These are phyloP conservation scores for Fonsecaea erecta DNA, from an alignment of 2,329 filamentous ascomycete genomes.

Conservation along the genomic window DNA sequence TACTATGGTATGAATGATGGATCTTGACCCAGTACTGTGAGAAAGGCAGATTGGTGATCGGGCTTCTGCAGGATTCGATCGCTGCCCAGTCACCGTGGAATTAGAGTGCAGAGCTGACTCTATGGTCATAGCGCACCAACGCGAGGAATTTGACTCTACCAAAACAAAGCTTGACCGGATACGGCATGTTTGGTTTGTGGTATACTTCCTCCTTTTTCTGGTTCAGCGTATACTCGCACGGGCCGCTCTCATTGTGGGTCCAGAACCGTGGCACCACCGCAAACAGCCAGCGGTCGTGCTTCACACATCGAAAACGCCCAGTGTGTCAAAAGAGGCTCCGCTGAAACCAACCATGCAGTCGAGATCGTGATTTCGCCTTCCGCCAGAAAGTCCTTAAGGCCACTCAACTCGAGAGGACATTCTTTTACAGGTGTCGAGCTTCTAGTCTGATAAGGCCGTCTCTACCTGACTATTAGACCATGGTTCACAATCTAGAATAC, in stretches of 20 bases:
- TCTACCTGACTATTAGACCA: not conserved
- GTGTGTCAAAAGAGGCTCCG: not conserved
- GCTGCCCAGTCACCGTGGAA: not conserved
- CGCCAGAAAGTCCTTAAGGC: not conserved
- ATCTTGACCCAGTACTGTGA: not conserved
- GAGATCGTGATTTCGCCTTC: not conserved
- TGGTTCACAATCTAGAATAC: not conserved
- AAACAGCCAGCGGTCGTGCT: not conserved
- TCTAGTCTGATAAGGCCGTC: not conserved
- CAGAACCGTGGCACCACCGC: not conserved
- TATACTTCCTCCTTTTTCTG: not conserved
- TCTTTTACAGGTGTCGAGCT: not conserved
- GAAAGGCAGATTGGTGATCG: not conserved
- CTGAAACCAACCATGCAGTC: not conserved
- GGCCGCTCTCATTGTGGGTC: not conserved
- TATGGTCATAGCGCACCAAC: not conserved
- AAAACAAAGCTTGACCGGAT: not conserved
- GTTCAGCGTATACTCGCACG: not conserved
- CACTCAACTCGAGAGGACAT: not conserved
- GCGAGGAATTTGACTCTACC: not conserved
- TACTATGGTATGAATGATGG: not conserved
- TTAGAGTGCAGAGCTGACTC: not conserved
- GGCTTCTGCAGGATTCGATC: not conserved
- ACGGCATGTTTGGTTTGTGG: not conserved
- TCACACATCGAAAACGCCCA: not conserved